Evolutionary conservation across 2,329 filamentous ascomycete species (phyloP).

Genomic region (Thermothelomyces thermophilus): DNA sequence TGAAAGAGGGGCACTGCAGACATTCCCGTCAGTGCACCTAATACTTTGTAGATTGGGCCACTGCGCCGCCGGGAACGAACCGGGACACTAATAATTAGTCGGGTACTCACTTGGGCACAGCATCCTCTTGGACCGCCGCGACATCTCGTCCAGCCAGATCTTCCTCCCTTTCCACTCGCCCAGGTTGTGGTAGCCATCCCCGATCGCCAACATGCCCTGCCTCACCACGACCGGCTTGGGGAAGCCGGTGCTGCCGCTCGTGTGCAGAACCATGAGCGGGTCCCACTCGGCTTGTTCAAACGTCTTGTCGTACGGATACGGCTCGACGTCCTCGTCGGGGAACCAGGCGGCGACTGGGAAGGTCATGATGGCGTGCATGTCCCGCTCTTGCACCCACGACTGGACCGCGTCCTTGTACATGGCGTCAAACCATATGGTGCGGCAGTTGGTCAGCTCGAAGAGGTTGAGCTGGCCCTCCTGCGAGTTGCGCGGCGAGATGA

Average conservation of each 20-base stretch:
- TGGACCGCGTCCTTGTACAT: constrained; percentile 29
- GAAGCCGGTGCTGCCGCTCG: constrained; percentile 41
- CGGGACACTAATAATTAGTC: not conserved
- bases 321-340: constrained; percentile 29
- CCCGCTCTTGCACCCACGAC: constrained; percentile 33
- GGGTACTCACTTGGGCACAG: constrained; percentile 22
- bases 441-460: constrained; percentile 38
- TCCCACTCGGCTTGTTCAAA: constrained; percentile 39
- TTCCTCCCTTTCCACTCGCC: constrained; percentile 18
- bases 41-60: not conserved
- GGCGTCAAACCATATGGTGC: constrained; percentile 32
- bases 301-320: constrained; percentile 35
- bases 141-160: constrained; percentile 15
- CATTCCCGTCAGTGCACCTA: not conserved
- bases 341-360: constrained; percentile 32
- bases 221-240: constrained; percentile 39
- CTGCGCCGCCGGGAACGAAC: not conserved
- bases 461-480: constrained; percentile 40
- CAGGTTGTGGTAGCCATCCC: constrained; percentile 29
- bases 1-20: constrained; percentile 35
- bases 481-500: constrained; percentile 41
- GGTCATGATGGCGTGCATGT: constrained; percentile 35
- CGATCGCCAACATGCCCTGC: constrained; percentile 34
- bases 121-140: constrained; percentile 14
- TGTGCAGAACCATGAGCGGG: constrained; percentile 38